These are phyloP conservation scores for Gossypium sturtianum DNA, from an alignment of 345 rosid genomes.

Conservation along the genomic window DNA sequence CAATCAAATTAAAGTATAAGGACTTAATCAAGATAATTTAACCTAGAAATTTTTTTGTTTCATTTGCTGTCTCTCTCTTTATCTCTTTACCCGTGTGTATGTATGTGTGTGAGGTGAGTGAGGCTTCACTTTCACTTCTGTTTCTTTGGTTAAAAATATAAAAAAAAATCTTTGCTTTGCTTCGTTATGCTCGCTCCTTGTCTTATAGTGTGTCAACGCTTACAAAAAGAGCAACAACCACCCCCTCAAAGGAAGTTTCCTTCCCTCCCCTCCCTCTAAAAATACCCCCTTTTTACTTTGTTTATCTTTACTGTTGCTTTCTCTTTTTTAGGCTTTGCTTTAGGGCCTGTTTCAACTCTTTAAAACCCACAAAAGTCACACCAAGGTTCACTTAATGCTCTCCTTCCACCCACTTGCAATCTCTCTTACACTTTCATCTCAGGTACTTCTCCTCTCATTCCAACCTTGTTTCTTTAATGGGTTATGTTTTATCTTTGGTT, in stretches of 20 bases:
- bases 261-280: slow-evolving; percentile 18
- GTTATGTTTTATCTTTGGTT: background rate
- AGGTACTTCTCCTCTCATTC: background rate
- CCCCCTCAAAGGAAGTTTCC: slow-evolving; percentile 50
- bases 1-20: too few species aligned
- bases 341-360: slow-evolving; percentile 14
- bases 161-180: background rate
- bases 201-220: slow-evolving; percentile 64
- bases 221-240: slow-evolving; percentile 26
- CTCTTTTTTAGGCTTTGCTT: slow-evolving; percentile 10
- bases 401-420: slow-evolving; percentile 13
- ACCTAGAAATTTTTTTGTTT: background rate
- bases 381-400: slow-evolving; percentile 9
- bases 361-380: slow-evolving; percentile 23
- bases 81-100: background rate
- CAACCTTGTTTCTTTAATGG: background rate
- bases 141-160: background rate
- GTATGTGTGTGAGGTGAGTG: background rate
- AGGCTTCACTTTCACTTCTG: slow-evolving; percentile 1
- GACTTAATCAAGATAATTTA: too few species aligned
- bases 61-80: background rate
- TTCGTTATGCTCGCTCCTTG: background rate
- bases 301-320: slow-evolving; percentile 18
- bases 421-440: slow-evolving; percentile 2
- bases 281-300: background rate